Evolutionary conservation across 768 basidiomycete species (phyloP), one percentile per base, ranked within the genome.

Genomic region (Suillus hirtellus): DNA sequence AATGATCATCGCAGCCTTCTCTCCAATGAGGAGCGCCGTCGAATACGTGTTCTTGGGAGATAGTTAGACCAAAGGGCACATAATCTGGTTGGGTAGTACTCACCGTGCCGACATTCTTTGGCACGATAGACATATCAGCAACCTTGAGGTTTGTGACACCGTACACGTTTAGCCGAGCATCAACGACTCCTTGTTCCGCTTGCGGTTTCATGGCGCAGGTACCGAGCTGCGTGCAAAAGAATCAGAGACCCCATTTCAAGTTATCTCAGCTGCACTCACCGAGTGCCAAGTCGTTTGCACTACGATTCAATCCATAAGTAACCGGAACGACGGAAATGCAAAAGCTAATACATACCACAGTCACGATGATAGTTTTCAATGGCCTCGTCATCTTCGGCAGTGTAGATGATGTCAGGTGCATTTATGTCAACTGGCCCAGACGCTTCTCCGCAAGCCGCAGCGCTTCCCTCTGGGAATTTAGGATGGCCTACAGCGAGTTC

Each of bases 161-260:
- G 67, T 88, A 88, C 8, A 89, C 86, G 64, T 85, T 86, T 43
- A 89, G 72, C 27, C 75, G 74, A n/a, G 79, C 55, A 66, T 89
- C 86, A 5, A 89, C 85, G 10, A 89, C 87, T 8, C 87, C 87
- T 3, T 80, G 81, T 38, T 80, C 55, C 15, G 82, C 79, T 7
- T 80, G 77, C 1, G 85, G 79, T 70, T 86, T 87, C 86, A 87
- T 87, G 0, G 86, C 81, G 60, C 86, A 87, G 0, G 86, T 88
- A 43, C 86, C 86, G 14, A 85, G 74, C 84, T 86, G 61, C 49
- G 12, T 9, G 27, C 4, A 34, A 10, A 53, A 75, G 60, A 70
- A 75, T 31, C 69, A 65, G 55, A 73, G 21, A 17, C 37, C 4
- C 34, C n/a, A 38, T 59, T 52, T 53, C 31, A 35, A 53, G 12